These are phyloP conservation scores for Phytopythium aichiense DNA, from an alignment of 352 stramenopile species.

Conservation along the genomic window DNA sequence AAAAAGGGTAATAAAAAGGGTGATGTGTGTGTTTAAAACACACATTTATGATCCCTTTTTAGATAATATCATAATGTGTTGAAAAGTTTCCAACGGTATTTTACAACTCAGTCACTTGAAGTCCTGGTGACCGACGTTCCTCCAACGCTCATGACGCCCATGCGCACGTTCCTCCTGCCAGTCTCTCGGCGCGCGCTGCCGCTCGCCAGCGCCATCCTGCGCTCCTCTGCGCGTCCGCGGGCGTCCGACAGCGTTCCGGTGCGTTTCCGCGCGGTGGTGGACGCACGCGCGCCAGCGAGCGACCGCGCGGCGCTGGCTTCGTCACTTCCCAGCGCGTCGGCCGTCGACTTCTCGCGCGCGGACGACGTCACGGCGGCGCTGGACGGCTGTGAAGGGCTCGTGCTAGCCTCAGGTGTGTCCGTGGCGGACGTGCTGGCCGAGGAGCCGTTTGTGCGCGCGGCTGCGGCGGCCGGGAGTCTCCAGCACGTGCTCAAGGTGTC, in stretches of 20 bases:
- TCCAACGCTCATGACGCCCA: not conserved
- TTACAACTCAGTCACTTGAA: not conserved
- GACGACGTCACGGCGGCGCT: constrained; percentile 41
- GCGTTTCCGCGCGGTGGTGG: constrained; percentile 5
- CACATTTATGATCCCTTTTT: too few species aligned
- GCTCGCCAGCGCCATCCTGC: not conserved
- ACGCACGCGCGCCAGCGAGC: not conserved
- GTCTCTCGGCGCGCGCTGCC: constrained; percentile 1
- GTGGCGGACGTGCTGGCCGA: constrained; percentile 8
- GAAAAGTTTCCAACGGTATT: too few species aligned
- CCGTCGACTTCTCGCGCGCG: constrained; percentile 38
- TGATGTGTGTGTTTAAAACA: too few species aligned
- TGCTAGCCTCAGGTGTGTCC: constrained; percentile 25
- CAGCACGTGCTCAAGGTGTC: constrained; percentile 55
- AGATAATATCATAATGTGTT: too few species aligned
- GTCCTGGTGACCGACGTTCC: not conserved
- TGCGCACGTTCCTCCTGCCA: constrained; percentile 4
- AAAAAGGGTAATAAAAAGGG: too few species aligned
- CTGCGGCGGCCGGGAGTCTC: constrained; percentile 17
- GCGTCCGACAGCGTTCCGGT: not conserved
- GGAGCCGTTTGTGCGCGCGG: constrained; percentile 17
- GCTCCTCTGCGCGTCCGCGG: not conserved
- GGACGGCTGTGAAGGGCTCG: constrained; percentile 35
- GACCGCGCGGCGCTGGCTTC: not conserved
- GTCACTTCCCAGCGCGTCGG: constrained; percentile 12